Base-by-base conservation (phyloP, 2,329 filamentous ascomycete genomes). In the Zarea fungicola region DNA sequence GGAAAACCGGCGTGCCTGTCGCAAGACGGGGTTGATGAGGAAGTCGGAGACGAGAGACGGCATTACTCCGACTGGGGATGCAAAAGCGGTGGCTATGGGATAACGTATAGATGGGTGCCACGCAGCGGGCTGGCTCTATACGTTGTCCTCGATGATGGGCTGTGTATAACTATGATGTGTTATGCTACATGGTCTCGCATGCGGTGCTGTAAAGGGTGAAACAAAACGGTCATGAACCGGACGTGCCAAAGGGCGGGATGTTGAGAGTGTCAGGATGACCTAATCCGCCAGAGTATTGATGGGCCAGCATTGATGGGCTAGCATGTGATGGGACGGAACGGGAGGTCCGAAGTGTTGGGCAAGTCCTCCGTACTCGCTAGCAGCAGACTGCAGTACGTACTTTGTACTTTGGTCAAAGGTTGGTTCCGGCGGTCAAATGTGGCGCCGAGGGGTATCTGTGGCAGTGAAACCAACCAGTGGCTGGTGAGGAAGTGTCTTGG, bases 1-100 rank as follows among this genome's bases (percentile, higher is more conserved):
- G 42, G 82, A 84, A 60, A 85, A 78, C 54, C 80, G 78, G 54
- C 80, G 78, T 58, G 81, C 81, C 66, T 84, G 81, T 62, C 81
- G 78, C 56, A 84, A 67, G 58, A 84, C 80, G 50, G 82, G 81
- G 54, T 83, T 83, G 65, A 84, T 81, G 58, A 84, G 68, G 62
- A 83, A 83, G 52, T 83, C 78, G 60, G 80, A 77, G 47, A 85
- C 80, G 59, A 84, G 69, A 57, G 75, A 81, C 64, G 77, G 75
- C 81, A 85, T 85, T 60, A 57, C 56, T 53, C 51, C 45, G 53
- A 52, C 31, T 37, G 16, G 19, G 46, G 54, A 23, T 8, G 31
- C 10, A 11, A 39, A 21, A 22, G 9, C 22, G 25, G 37, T 19
- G 13, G 36, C 26, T 26, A 35, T 31, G 25, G 35, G 21, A 28